A percentile compares a stretch with the other conserved stretches of the same genome.
phyloP scores from a whole-genome alignment of 306 rosid species.

The Cajanus cajan region DNA sequence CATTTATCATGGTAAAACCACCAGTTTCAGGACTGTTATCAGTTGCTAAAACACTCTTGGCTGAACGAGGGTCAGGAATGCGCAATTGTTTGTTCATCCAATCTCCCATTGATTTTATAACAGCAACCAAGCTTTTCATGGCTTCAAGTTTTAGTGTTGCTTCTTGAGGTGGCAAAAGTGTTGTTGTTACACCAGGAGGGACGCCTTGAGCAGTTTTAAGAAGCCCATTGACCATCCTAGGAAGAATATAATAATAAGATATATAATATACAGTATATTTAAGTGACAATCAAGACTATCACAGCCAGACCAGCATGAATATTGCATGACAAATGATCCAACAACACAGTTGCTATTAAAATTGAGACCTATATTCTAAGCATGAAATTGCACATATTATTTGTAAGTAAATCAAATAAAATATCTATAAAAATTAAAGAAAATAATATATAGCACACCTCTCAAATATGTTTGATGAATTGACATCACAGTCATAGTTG shows the following conservation, averaged over 20 bases:
- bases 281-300: slow-evolving; percentile 29
- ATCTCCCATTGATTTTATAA: slow-evolving; percentile 84
- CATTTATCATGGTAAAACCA: slow-evolving; percentile 61
- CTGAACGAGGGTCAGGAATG: slow-evolving; percentile 77
- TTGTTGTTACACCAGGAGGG: slow-evolving; percentile 89
- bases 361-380: slow-evolving; percentile 24
- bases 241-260: slow-evolving; percentile 28
- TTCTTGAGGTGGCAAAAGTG: slow-evolving; percentile 94
- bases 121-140: slow-evolving; percentile 85
- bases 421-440: slow-evolving; percentile 2
- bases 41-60: slow-evolving; percentile 59
- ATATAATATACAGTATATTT: slow-evolving; percentile 12
- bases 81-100: slow-evolving; percentile 96
- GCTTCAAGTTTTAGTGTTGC: slow-evolving; percentile 88
- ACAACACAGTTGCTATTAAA: slow-evolving; percentile 7
- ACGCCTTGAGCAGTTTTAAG: slow-evolving; percentile 99
- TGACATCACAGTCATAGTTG: slow-evolving; percentile 98
- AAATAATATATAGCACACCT: slow-evolving; percentile 56
- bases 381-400: slow-evolving; percentile 6
- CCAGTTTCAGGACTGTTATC: slow-evolving; percentile 55
- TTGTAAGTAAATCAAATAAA: slow-evolving; percentile 20
- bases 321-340: background rate
- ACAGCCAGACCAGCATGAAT: slow-evolving; percentile 3
- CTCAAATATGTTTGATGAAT: slow-evolving; percentile 98
- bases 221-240: slow-evolving; percentile 99